Evolutionary conservation across 208 protist species (phyloP), one percentile per base, ranked within the genome.

Genomic region (Wallacemonas sp.): DNA sequence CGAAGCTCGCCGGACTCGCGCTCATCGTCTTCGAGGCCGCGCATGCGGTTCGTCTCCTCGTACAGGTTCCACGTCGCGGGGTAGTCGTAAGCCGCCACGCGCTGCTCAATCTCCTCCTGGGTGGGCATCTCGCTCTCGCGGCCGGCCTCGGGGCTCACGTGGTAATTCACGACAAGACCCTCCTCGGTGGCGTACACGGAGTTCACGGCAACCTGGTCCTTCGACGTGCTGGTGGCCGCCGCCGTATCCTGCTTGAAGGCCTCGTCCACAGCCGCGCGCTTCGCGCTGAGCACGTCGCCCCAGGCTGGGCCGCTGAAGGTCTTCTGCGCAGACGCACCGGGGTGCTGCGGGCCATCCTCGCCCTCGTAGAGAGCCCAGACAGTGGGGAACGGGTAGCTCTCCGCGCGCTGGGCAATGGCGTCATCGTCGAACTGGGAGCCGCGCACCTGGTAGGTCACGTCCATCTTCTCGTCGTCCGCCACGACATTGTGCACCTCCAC

Each of bases 1-100:
- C 79, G 73, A 9, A 86, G 41, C 44, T 68, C 55, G 22, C 55
- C 73, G 33, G 78, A 83, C 66, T 81, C 73, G 42, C 61, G 37
- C 38, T 55, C 45, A 48, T 46, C 63, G 26, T 44, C 57, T 5
- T 44, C 57, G 13, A 37, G 2, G 6, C 24, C 9, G 37, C 24
- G 46, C 2, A 36, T 54, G 37, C 27, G 34, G 10, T 32, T 44
- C 24, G 44, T 30, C 55, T 39, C 39, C 57, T 63, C 61, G 41
- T 83, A 69, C 34, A 83, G 64, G 15, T 72, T 58, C 64, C 64
- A 73, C 24, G 66, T 4, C 26, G 17, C 27, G 0, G 68, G 68
- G 66, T 67, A 81, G 34, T 60, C 64, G 62, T 73, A 66, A 1
- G 60, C 45, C 26, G 73, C 57, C n/a, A 77, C 30, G 39, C 30